Evolutionary conservation across 345 rosid species (phyloP).

Genomic region (Angophora floribunda): DNA sequence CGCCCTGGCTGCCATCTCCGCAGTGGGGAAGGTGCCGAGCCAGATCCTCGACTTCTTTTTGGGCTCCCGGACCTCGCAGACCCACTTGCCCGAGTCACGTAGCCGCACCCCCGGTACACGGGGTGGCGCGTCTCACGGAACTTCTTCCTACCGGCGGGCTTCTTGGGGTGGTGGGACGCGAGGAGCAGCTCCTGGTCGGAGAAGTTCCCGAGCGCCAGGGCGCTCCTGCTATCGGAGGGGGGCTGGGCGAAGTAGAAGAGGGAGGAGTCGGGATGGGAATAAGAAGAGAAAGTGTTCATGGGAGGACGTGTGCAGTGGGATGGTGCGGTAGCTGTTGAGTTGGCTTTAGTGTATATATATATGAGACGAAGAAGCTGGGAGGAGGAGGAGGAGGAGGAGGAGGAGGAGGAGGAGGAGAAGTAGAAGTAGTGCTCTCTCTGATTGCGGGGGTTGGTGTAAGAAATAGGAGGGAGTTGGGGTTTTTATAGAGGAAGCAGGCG

Average conservation of each 20-base stretch:
- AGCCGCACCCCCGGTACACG: slow-evolving; percentile 67
- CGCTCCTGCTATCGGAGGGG: slow-evolving; percentile 11
- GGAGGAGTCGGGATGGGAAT: slow-evolving; percentile 4
- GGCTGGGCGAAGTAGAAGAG: background rate
- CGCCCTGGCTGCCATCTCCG: slow-evolving; percentile 90
- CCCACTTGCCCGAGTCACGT: slow-evolving; percentile 83
- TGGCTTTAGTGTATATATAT: background rate
- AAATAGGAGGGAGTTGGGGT: background rate
- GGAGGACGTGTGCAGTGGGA: background rate
- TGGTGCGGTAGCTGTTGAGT: background rate
- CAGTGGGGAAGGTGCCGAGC: slow-evolving; percentile 67
- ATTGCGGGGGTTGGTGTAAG: too few species aligned
- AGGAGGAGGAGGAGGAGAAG: too few species aligned
- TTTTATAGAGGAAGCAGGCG: background rate
- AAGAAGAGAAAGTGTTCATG: slow-evolving; percentile 11
- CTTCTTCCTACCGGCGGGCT: slow-evolving; percentile 78
- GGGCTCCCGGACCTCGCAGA: slow-evolving; percentile 77
- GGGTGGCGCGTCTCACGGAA: slow-evolving; percentile 85
- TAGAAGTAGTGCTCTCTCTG: background rate
- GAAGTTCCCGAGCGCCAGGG: background rate
- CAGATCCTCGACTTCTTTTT: slow-evolving; percentile 78
- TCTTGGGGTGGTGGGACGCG: slow-evolving; percentile 70
- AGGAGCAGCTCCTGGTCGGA: slow-evolving; percentile 45
- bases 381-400: background rate
- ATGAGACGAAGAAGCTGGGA: background rate